Evolutionary conservation across 2,329 filamentous ascomycete species (phyloP), one percentile per base, ranked within the genome.

Genomic region (Aphanocladium album): DNA sequence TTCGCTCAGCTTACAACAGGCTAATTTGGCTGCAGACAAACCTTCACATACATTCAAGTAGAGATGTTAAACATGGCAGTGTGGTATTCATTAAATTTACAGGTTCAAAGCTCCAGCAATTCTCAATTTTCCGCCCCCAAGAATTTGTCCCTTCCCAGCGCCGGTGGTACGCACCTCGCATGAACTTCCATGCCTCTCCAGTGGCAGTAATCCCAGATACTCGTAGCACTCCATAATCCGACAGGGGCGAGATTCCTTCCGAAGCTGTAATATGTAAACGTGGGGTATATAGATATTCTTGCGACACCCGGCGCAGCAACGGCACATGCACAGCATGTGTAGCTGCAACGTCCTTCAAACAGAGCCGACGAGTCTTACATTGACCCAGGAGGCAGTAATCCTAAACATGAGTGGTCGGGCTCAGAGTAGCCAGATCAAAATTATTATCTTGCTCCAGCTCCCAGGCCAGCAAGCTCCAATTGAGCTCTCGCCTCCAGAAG

Each of bases 401-500:
- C 74, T 76, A 76, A 74, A 75, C 80, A 73, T 84, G 82, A 68
- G 79, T 74, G 64, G 77, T 79, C 64, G 75, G 73, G 70, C 81
- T 74, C 66, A 84, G 74, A 62, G 67, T 67, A 67, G 73, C 73
- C 68, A 74, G 69, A 62, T 68, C 59, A 61, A 73, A 71, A 61
- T 75, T 69, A 65, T 69, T 71, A 60, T 76, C 77, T 45, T 80
- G 78, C 70, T 85, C 83, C 82, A 85, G 91, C 72, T 92, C 87
- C 90, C 89, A 93, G 57, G 87, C 89, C 70, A 93, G 77, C 72
- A 93, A 82, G 73, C 89, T 91, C 90, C 90, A 93, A 76, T 95
- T 95, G 70, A 95, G 79, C 77, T 93, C 90, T 68, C 86, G 84
- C 67, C 86, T 82, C 85, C 86, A 89, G 71, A 88, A 88, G 49